Conservation (phyloP, 2,329 filamentous ascomycete species). For the Aspergillus costaricaensis region DNA sequence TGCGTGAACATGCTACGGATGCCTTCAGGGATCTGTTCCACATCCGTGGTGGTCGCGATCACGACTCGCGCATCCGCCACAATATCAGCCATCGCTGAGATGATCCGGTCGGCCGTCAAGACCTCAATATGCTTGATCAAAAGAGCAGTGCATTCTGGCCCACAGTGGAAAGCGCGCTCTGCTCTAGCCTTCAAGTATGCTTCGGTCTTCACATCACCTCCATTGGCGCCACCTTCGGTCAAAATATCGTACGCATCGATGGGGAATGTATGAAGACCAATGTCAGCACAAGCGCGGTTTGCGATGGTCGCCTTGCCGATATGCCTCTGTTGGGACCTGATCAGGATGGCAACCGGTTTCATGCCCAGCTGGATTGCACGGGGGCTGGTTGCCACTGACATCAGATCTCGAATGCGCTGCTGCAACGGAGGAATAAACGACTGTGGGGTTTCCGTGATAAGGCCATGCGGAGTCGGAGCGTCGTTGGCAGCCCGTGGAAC, state of each 20-base stretch:
- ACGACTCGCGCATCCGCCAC: conserved; percentile 77
- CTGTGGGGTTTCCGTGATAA: conserved; percentile 41
- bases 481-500: conserved; percentile 53
- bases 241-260: conserved; percentile 93
- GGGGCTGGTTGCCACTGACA: conserved; percentile 84
- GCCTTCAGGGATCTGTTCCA: conserved; percentile 90
- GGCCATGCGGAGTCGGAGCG: conserved; percentile 36
- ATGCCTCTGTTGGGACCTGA: conserved; percentile 88
- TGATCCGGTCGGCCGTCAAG: conserved; percentile 86
- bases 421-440: conserved; percentile 61
- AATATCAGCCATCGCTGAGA: conserved; percentile 79
- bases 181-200: conserved; percentile 84
- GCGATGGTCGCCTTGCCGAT: conserved; percentile 89
- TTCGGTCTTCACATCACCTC: conserved; percentile 91
- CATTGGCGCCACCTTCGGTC: conserved; percentile 84
- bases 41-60: conserved; percentile 90
- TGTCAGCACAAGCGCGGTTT: conserved; percentile 75
- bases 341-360: conserved; percentile 81
- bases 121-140: conserved; percentile 90
- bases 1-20: conserved; percentile 91
- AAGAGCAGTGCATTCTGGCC: conserved; percentile 76
- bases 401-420: conserved; percentile 76
- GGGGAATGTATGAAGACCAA: conserved; percentile 84
- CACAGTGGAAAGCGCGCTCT: conserved; percentile 86
- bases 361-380: conserved; percentile 83